phyloP scores from a whole-genome alignment of 257 asterid genomes.

The Orobanche coerulescens region DNA sequence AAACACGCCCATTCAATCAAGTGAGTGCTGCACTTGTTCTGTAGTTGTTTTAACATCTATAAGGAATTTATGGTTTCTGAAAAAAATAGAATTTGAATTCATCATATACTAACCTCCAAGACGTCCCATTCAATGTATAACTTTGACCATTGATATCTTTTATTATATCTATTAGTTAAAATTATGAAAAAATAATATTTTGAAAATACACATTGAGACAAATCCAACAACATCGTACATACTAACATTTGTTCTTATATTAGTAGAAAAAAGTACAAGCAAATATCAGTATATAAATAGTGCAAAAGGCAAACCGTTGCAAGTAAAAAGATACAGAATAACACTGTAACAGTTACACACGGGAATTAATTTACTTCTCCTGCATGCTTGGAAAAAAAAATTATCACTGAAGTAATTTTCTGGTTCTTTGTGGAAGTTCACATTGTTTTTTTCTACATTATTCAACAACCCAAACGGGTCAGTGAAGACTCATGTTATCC shows the following conservation, averaged over 20 bases:
- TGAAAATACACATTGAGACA: too few species aligned
- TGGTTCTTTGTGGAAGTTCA: neutral
- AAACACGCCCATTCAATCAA: constrained; percentile 96
- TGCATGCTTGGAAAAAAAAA: neutral
- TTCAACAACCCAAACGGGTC: neutral
- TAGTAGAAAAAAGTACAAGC: too few species aligned
- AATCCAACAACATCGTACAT: too few species aligned
- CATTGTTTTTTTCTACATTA: neutral
- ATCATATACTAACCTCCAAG: too few species aligned
- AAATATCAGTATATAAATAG: too few species aligned
- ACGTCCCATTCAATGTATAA: too few species aligned
- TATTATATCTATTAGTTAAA: too few species aligned
- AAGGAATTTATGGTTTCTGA: neutral
- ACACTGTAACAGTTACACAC: neutral
- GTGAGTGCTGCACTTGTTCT: constrained; percentile 29
- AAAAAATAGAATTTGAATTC: neutral
- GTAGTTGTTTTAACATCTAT: neutral
- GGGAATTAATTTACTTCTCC: neutral
- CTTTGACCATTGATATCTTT: too few species aligned
- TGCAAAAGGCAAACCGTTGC: too few species aligned
- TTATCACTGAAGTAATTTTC: neutral
- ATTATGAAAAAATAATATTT: too few species aligned
- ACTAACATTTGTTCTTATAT: too few species aligned
- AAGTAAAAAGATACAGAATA: too few species aligned
- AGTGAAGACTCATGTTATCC: neutral